Evolutionary conservation across 768 basidiomycete species (phyloP), one percentile per base, ranked within the genome.

Genomic region (Tephrocybe sp.): DNA sequence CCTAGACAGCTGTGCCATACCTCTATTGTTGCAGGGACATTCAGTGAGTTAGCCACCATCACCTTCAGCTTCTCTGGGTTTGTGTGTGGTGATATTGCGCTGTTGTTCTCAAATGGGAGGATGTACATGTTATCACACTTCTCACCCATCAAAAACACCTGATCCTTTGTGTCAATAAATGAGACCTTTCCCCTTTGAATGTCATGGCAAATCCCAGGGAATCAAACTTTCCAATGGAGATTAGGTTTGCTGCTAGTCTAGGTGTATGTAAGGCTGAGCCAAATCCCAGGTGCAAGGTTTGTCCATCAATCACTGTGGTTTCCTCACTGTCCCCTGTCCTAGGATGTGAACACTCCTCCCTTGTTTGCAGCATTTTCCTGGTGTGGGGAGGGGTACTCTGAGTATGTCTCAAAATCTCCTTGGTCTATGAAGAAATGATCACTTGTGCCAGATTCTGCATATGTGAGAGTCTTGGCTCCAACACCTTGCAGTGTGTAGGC

Each of bases 391-490:
- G 21, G 2, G 3, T 23, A 14, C 24, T 12, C 4, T n/a, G n/a
- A n/a, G n/a, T n/a, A n/a, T n/a, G n/a, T n/a, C n/a, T n/a, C n/a
- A n/a, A n/a, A n/a, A n/a, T n/a, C n/a, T n/a, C n/a, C n/a, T n/a
- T n/a, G n/a, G n/a, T 21, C n/a, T 6, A 45, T 26, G 24, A 45
- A 45, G 30, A 45, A 53, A n/a, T 53, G 45, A 14, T 53, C 45
- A 11, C 28, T 41, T 3, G 51, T 45, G 15, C 45, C 45, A 9
- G 45, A 53, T n/a, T 53, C 38, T 1, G 45, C 45, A 17, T 41
- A 53, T 1, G 51, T 45, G 26, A 10, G 24, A 5, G 28, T 30
- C 11, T 30, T 30, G n/a, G n/a, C n/a, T n/a, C n/a, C n/a, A n/a
- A n/a, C n/a, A n/a, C n/a, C n/a, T n/a, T n/a, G n/a, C n/a, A n/a